Base-by-base conservation (phyloP, 257 asterid species). In the Solanum pimpinellifolium region DNA sequence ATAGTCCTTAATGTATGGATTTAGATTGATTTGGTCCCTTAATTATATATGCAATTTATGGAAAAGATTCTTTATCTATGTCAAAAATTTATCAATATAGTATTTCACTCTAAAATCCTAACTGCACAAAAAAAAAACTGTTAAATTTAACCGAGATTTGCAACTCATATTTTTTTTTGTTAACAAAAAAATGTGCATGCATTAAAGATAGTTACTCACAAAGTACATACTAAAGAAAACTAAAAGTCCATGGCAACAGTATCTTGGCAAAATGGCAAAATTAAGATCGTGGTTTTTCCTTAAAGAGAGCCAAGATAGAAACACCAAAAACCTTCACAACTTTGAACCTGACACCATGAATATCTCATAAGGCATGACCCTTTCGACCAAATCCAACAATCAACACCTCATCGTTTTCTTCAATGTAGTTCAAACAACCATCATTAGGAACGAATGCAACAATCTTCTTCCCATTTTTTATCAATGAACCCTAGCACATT, bases 401-500 rank as follows among this genome's bases (percentile, higher is more conserved):
- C 87, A 69, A 85, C 29, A 85, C 52, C 68, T 85, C 83, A 85
- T 85, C 89, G 33, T 87, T 87, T 87, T 87, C 85, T 73, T 87
- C 89, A 49, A 83, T 87, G 87, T 83, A 72, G 78, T 83, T 83
- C 78, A 87, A 87, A 75, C 89, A 87, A 82, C 89, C 89, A 87
- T 87, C 89, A 1, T 83, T 83, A 3, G 89, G 87, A 35, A 87
- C 87, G 21, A 87, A 87, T 39, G 89, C 89, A 83, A 87, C 89
- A 72, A 87, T 87, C 83, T 82, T 87, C 87, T 87, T 87, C 14
- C 87, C 89, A 13, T 87, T 87, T 69, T 87, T 83, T 1, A 87
- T 87, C 75, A 87, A 81, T 87, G 89, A 87, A 87, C 89, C 87
- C 87, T 87, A 52, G 89, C 87, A 87, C 89, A 87, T 72, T 87